Evolutionary conservation across 1,284 basidiomycete genomes (phyloP), one percentile per base, ranked within the genome.

Genomic region (Acaromyces ingoldii): DNA sequence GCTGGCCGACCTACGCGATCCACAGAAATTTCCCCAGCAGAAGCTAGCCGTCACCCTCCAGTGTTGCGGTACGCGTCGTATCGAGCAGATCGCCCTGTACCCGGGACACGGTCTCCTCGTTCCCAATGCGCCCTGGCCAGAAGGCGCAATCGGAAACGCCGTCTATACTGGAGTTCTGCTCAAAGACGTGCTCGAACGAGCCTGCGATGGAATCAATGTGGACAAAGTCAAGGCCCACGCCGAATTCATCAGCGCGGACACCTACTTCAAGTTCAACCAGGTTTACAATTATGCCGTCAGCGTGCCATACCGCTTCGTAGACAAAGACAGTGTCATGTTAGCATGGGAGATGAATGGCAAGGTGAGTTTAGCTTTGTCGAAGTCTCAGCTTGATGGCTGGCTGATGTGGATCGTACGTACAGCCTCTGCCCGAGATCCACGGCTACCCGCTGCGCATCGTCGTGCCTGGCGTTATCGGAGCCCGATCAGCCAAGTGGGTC

Each of bases 271-370:
- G 13, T 17, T 24, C 15, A 13, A n/a, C 28, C 13, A 13, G 15
- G 22, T 42, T 24, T 42, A 42, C 13, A 42, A 42, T 24, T 42
- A 42, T 42, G 39, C 39, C 15, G 39, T 42, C 3, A 42, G 39
- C 28, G 39, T 42, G 15, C 39, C 39, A 24, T 42, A 42, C 28
- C 13, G 39, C 24, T 17, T 17, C 15, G 21, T 42, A 9, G 21
- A 42, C 15, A n/a, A 42, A 13, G 39, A 42, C 15, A 24, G 28
- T 11, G 15, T n/a, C 15, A n/a, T 42, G 21, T 42, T 42, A 11
- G 39, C 39, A 24, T 42, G 39, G 39, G 39, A 42, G 21, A 42
- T 42, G 39, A 42, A 42, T n/a, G 39, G 39, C 15, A 34, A 34
- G 19, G 33, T 34, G 11, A 13, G 13, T 13, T n/a, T 11, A 34